Conservation (phyloP, 148 eudicot species). For the Bassia scoparia region DNA sequence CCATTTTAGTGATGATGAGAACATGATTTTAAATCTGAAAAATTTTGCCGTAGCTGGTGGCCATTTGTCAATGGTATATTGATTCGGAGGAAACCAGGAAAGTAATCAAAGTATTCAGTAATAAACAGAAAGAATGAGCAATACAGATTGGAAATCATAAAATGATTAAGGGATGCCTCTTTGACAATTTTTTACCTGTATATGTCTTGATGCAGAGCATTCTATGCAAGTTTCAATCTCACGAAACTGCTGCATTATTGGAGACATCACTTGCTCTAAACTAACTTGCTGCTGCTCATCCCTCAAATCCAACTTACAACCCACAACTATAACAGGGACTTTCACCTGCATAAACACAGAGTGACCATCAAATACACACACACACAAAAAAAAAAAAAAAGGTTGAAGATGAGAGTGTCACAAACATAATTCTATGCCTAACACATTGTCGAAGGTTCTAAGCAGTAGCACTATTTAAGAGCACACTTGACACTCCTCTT, state of each 20-base stretch:
- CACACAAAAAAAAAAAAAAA: too few relatives aligned
- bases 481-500: too few relatives aligned
- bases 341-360: slow-evolving; percentile 51
- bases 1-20: background rate
- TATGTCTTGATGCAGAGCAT: slow-evolving; percentile 72
- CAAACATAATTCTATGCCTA: background rate
- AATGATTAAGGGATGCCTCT: too few relatives aligned
- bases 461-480: background rate
- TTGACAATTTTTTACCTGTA: slow-evolving; percentile 53
- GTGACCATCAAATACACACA: background rate
- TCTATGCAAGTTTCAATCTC: slow-evolving; percentile 97
- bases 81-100: background rate
- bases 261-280: slow-evolving; percentile 90
- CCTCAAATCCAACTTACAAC: slow-evolving; percentile 90
- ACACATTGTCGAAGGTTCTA: background rate
- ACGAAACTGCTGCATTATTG: slow-evolving; percentile 92
- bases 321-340: slow-evolving; percentile 93
- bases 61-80: background rate
- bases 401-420: background rate
- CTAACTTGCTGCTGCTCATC: slow-evolving; percentile 68
- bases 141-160: background rate
- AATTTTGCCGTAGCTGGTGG: background rate
- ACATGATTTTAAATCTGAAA: background rate
- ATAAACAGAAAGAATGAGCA: background rate
- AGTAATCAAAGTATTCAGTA: background rate